Conservation (phyloP, 208 protist genomes). For the Wallacemonas sp. region DNA sequence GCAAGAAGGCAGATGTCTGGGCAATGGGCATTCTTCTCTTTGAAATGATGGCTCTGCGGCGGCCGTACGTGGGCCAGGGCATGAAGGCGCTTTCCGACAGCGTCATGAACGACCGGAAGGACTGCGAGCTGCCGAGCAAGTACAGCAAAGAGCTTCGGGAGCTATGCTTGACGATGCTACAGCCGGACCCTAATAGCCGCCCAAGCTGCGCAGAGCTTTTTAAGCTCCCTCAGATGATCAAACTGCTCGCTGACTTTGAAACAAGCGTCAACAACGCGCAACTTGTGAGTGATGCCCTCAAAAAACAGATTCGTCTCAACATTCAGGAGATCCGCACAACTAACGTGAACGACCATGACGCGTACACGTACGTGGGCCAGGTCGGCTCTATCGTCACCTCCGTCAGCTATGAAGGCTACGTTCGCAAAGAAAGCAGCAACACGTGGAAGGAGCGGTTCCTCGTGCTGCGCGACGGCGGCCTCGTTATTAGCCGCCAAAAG, state of each 20-base stretch:
- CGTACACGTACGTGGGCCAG: conserved; percentile 32
- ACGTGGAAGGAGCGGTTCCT: conserved; percentile 68
- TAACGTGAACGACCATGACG: conserved; percentile 29
- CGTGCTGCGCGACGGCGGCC: conserved; percentile 37
- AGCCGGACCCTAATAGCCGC: conserved; percentile 42
- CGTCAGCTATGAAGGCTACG: conserved; percentile 41
- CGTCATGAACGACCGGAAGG: conserved; percentile 65
- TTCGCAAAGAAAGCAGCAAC: conserved; percentile 51
- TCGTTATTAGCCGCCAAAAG: conserved; percentile 48
- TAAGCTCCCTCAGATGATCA: conserved; percentile 53
- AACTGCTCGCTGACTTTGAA: conserved; percentile 53
- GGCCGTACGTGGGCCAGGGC: conserved; percentile 72
- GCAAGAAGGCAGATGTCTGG: conserved; percentile 93
- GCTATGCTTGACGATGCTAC: conserved; percentile 63
- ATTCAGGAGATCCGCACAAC: conserved; percentile 45
- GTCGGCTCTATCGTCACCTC: conserved; percentile 35
- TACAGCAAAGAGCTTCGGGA: conserved; percentile 60
- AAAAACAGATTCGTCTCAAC: conserved; percentile 48
- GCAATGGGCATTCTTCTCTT: conserved; percentile 81
- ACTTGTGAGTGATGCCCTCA: conserved; percentile 38
- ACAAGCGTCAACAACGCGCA: conserved; percentile 41
- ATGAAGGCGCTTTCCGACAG: conserved; percentile 56
- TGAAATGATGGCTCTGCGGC: conserved; percentile 77
- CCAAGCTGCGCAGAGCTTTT: conserved; percentile 51
- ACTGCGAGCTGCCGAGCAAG: conserved; percentile 48